Base-by-base conservation (phyloP, 441 rosid species). In the Metrosideros polymorpha region DNA sequence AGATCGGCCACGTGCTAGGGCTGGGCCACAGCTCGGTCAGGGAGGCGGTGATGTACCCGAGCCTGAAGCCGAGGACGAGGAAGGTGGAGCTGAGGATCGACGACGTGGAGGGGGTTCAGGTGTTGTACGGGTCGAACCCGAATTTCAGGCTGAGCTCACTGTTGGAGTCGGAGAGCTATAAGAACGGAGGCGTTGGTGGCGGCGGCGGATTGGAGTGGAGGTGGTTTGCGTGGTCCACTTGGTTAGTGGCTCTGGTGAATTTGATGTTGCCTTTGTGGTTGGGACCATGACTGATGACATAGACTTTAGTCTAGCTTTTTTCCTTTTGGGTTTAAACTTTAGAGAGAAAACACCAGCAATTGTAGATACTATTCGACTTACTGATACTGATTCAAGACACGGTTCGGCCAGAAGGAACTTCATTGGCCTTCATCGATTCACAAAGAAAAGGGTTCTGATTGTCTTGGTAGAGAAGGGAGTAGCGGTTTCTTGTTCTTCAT, bases 41-140 rank as follows among this genome's bases (percentile, higher is more conserved):
- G 84, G 88, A 87, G 79, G 88, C 88, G 42, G 77, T 87, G 59
- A 87, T 87, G 88, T 87, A 87, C 59, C 88, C 88, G 30, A 87
- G 88, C 42, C 82, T 87, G 59, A 87, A 59, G n/a, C 88, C 88
- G 55, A 84, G 88, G 84, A 87, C 84, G 57, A 35, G 50, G 79
- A 87, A 87, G 84, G 84, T 76, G 86, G 86, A 87, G 12, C 59
- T 87, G 84, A 84, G 84, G 84, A 79, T 87, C 47, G 88, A 87
- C 77, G 88, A 87, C 79, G 88, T 87, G 35, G 88, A 87, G 55
- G 88, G 88, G 50, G 61, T 87, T 56, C 88, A 87, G 84, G 88
- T 82, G 27, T 61, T 87, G 6, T 87, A 87, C 79, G 88, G 88
- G 32, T 79, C 88, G 24, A 87, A 87, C 84, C 88, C 88, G 32